These are phyloP conservation scores for Chalciporus sp. DNA, from an alignment of 1,284 basidiomycete genomes.

Conservation along the genomic window DNA sequence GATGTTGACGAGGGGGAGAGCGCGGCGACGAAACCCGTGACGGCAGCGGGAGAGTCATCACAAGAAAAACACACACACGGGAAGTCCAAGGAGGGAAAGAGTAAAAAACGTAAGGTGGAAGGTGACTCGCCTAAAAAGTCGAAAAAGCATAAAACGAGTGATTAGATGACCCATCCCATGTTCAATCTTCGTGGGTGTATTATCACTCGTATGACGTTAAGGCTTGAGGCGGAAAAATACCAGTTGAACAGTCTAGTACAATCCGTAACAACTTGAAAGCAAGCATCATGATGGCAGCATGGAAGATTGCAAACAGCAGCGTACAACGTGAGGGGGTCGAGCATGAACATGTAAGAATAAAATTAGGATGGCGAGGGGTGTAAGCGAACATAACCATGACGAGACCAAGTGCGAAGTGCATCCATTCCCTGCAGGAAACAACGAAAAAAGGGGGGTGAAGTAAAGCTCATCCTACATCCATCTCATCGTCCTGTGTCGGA, in stretches of 20 bases:
- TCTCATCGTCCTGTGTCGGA: constrained; percentile 47
- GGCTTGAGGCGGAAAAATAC: constrained; percentile 12
- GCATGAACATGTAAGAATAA: constrained; percentile 37
- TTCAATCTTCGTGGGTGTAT: not conserved
- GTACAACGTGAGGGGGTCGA: constrained; percentile 22
- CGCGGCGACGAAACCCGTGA: constrained; percentile 1
- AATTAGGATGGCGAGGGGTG: constrained; percentile 17
- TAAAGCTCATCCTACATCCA: constrained; percentile 51
- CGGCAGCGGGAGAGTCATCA: not conserved
- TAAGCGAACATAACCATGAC: too few relatives aligned
- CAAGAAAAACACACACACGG: constrained; percentile 5
- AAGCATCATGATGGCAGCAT: constrained; percentile 10
- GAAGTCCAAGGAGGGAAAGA: constrained; percentile 37
- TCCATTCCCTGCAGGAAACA: not conserved
- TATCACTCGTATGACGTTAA: constrained; percentile 4
- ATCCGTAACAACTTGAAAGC: constrained; percentile 13
- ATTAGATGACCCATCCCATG: constrained; percentile 19
- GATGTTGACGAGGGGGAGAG: constrained; percentile 25
- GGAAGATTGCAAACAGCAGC: constrained; percentile 20
- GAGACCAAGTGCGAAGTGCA: too few relatives aligned
- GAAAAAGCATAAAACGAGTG: constrained; percentile 41
- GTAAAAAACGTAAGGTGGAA: constrained; percentile 51
- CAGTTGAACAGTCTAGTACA: constrained; percentile 23
- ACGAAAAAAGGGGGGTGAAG: constrained; percentile 6
- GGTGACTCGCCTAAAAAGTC: constrained; percentile 39